Evolutionary conservation across 306 rosid species (phyloP), one percentile per base, ranked within the genome.

Genomic region (Vigna reflexopilosa): DNA sequence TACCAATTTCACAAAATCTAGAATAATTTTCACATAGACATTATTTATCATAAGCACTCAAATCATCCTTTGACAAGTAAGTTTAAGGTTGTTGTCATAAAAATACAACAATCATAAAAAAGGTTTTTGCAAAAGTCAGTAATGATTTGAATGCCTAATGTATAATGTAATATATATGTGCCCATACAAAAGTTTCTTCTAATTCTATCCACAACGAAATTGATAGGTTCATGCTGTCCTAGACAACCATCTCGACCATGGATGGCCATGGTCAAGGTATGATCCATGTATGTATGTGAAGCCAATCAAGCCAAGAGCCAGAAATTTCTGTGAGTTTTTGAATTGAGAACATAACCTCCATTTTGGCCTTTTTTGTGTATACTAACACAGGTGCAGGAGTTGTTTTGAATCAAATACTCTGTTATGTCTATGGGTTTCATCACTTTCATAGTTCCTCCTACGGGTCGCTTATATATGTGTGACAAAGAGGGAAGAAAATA

Each of bases 301-400:
- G 50, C 16, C 5, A 36, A 40, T 85, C 51, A 93, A 42, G 98
- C 98, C 68, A 93, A 78, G 68, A 93, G 97, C 98, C 98, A 93
- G 91, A 93, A 93, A 76, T 93, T 93, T 65, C 80, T 89, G 28
- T 88, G 95, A 20, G 97, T 91, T 87, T 88, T 93, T 16, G 97
- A 84, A 63, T 88, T 91, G 83, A 93, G 91, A 79, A 93, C 91
- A 84, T 80, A 89, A 56, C 98, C 98, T 64, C 86, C 97, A 70
- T 85, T 89, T 72, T 93, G 97, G 34, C 92, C 92, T 81, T 89
- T 93, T 70, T 86, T 93, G 78, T 89, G 95, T 2, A 93, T 95
- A 4, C 84, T 93, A 72, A 93, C 95, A 72, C 98, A 93, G 11
- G 88, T 88, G 90, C 97, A 89, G 1, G 78, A 61, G 76, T 93